Evolutionary conservation across 805 yeast genomes (phyloP), one percentile per base, ranked within the genome.

Genomic region (Wickerhamiella shivajii): DNA sequence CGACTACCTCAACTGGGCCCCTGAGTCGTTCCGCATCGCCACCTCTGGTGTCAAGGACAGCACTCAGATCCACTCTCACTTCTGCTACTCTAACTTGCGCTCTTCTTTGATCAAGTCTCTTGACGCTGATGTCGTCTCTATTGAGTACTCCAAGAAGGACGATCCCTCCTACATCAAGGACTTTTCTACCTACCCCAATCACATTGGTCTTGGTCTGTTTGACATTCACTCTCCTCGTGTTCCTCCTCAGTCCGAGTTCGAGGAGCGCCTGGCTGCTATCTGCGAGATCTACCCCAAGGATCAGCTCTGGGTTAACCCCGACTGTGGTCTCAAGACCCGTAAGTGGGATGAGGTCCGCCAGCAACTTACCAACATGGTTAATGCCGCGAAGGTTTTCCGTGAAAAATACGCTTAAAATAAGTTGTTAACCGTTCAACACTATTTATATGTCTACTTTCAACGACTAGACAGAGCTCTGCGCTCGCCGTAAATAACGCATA

Each of bases 241-340:
- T 55, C 98, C 98, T 56, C 85, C 98, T 40, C 79, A 77, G 68
- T 84, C 79, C 61, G 98, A 90, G 69, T 87, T 90, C 66, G 76
- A 83, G 62, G 66, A 76, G 59, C 84, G 95, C 69, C 81, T 90
- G 57, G 74, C 74, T 58, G 90, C 83, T 62, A 85, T 90, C 69
- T 69, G 90, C 66, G 83, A 84, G 71, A 90, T 80, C 42, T 87
- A 87, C 73, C 96, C 96, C 61, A 92, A 90, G 59, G 81, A 80
- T 64, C 87, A 85, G 66, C 80, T 90, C 75, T 90, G 98, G 98
- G 93, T 90, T 60, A 90, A 90, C 92, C 98, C 98, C 58, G 98
- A 90, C 71, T 90, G 98, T 76, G 98, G 98, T 75, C 76, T 90
- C 65, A 90, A 90, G 80, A 90, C 98, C 63, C 85, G 98, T 77